Conservation (phyloP, 768 basidiomycete species). For the Leccinellum rugosiceps region DNA sequence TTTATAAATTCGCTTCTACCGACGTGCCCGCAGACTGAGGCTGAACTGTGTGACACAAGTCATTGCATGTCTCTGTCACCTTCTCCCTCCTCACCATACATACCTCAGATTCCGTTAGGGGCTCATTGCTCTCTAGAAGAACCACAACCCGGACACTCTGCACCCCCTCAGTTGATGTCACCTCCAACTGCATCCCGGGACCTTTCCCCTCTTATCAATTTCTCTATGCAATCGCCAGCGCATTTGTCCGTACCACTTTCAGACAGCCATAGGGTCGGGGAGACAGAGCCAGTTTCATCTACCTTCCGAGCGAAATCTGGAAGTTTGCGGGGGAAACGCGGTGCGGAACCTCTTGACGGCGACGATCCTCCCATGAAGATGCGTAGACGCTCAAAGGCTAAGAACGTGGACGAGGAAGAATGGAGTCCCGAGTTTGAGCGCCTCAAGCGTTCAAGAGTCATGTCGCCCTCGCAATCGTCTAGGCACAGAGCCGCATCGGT, state of each 20-base stretch:
- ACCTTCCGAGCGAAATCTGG: neutral
- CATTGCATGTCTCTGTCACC: neutral
- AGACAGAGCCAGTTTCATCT: neutral
- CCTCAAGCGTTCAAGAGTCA: slow-evolving; percentile 1
- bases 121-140: neutral
- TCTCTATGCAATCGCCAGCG: neutral
- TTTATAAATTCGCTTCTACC: neutral
- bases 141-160: neutral
- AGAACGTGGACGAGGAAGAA: slow-evolving; percentile 20
- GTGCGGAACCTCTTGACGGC: neutral
- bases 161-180: slow-evolving; percentile 15
- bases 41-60: neutral
- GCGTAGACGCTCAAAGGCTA: slow-evolving; percentile 10
- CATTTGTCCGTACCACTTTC: neutral
- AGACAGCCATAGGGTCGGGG: neutral
- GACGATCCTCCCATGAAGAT: slow-evolving; percentile 1
- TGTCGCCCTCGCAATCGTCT: neutral
- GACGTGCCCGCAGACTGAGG: neutral
- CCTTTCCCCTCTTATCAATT: neutral
- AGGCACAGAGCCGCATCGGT: neutral
- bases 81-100: neutral
- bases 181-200: slow-evolving; percentile 6
- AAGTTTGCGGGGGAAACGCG: slow-evolving; percentile 14
- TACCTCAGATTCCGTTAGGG: neutral
- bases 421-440: slow-evolving; percentile 13